These are phyloP conservation scores for Talaromyces marneffei DNA, from an alignment of 2,329 filamentous ascomycete species.

Conservation along the genomic window DNA sequence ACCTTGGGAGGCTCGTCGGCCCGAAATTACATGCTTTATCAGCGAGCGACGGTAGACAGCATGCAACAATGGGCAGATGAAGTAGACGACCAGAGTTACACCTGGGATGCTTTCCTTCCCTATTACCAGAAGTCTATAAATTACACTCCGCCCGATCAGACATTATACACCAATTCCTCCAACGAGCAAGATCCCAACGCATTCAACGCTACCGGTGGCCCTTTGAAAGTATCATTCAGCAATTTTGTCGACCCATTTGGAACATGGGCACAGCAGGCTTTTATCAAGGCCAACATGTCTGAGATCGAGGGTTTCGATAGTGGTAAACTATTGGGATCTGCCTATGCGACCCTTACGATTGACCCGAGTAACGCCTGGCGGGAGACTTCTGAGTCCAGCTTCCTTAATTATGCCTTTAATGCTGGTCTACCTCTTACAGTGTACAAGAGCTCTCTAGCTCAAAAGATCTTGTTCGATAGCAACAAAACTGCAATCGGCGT, in stretches of 20 bases:
- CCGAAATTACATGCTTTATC: constrained; percentile 25
- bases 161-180: constrained; percentile 20
- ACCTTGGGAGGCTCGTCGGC: constrained; percentile 21
- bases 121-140: constrained; percentile 26
- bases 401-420: constrained; percentile 22
- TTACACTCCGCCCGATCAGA: constrained; percentile 24
- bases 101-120: constrained; percentile 26
- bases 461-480: constrained; percentile 32
- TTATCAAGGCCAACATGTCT: constrained; percentile 25
- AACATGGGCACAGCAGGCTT: constrained; percentile 24
- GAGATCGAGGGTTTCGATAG: constrained; percentile 25
- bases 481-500: constrained; percentile 25
- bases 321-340: constrained; percentile 22
- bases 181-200: constrained; percentile 20
- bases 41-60: constrained; percentile 25
- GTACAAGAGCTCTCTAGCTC: constrained; percentile 30
- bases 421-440: constrained; percentile 25
- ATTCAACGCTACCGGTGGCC: constrained; percentile 21
- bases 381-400: constrained; percentile 22
- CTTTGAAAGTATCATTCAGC: constrained; percentile 29
- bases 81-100: constrained; percentile 31
- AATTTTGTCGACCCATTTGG: constrained; percentile 24
- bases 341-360: constrained; percentile 28
- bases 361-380: constrained; percentile 20
- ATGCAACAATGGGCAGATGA: constrained; percentile 33